Evolutionary conservation across 2,329 filamentous ascomycete species (phyloP).

Genomic region (Hirsutella rhossiliensis): DNA sequence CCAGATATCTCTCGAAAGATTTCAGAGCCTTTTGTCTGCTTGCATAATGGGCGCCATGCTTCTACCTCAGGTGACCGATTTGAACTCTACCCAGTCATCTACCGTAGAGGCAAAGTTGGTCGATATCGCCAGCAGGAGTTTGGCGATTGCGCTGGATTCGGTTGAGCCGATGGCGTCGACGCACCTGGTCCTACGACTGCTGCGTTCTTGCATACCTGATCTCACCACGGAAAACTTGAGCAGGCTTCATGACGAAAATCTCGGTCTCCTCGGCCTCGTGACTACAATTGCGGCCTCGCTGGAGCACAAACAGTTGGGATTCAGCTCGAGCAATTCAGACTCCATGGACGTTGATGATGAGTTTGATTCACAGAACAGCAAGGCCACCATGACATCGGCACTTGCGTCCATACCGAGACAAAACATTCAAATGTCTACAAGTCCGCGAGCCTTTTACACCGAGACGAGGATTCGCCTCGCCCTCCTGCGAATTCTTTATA

Average conservation of each 20-base stretch:
- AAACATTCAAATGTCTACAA: constrained; percentile 27
- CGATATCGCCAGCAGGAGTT: constrained; percentile 25
- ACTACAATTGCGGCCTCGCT: constrained; percentile 21
- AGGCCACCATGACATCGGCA: constrained; percentile 24
- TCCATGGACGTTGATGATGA: constrained; percentile 57
- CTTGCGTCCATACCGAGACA: constrained; percentile 32
- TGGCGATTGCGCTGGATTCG: constrained; percentile 28
- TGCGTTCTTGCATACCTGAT: constrained; percentile 34
- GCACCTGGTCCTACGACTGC: constrained; percentile 31
- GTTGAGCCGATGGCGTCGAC: constrained; percentile 33
- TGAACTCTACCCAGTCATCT: constrained; percentile 34
- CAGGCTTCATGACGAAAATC: constrained; percentile 23
- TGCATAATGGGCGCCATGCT: constrained; percentile 33
- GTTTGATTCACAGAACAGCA: constrained; percentile 48
- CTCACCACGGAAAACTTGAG: constrained; percentile 25
- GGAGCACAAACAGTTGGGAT: constrained; percentile 9
- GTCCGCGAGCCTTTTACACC: constrained; percentile 32
- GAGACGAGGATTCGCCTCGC: constrained; percentile 33
- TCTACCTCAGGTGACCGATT: constrained; percentile 31
- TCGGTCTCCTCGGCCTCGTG: constrained; percentile 30
- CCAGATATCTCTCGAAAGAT: constrained; percentile 38
- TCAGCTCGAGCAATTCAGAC: constrained; percentile 27
- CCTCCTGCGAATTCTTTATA: constrained; percentile 29
- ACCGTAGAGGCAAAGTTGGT: constrained; percentile 33
- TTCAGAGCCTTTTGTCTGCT: constrained; percentile 39